Evolutionary conservation across 495 filamentous ascomycete species (phyloP).

Genomic region (Talaromyces thailandensis): DNA sequence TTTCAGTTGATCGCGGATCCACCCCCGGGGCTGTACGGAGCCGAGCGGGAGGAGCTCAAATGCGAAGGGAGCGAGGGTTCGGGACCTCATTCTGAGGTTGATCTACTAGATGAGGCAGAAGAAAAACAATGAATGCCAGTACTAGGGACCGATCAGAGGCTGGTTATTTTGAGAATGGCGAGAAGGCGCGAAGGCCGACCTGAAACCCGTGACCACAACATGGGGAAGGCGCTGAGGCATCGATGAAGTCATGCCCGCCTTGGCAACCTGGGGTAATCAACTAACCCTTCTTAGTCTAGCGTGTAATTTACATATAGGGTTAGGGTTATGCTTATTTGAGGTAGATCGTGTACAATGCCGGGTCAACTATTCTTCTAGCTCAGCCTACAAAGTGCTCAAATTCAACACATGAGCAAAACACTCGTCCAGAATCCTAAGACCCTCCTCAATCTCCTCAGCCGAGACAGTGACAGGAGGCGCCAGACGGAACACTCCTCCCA

Average conservation of each 20-base stretch:
- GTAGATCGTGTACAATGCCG: too few relatives aligned
- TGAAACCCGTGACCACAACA: not conserved
- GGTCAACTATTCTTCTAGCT: too few relatives aligned
- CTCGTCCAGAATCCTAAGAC: constrained; percentile 35
- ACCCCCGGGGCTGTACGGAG: constrained; percentile 47
- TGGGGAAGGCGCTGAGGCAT: not conserved
- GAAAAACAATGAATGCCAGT: not conserved
- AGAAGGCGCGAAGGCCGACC: not conserved
- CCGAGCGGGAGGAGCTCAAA: constrained; percentile 46
- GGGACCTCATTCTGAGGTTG: not conserved
- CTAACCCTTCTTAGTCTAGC: not conserved
- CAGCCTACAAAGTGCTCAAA: not conserved
- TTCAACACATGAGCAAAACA: constrained; percentile 25
- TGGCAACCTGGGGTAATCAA: not conserved
- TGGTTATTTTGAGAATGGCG: not conserved
- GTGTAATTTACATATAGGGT: not conserved
- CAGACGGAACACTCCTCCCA: constrained; percentile 46
- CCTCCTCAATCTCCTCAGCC: constrained; percentile 38
- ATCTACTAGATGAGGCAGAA: not conserved
- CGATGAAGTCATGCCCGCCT: not conserved
- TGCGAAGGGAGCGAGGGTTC: constrained; percentile 20
- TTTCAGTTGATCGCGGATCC: constrained; percentile 47
- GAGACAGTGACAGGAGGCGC: constrained; percentile 49
- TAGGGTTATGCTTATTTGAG: too few relatives aligned
- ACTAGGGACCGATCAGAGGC: not conserved